phyloP scores from a whole-genome alignment of 1,284 basidiomycete genomes.

The Tilletia indica region DNA sequence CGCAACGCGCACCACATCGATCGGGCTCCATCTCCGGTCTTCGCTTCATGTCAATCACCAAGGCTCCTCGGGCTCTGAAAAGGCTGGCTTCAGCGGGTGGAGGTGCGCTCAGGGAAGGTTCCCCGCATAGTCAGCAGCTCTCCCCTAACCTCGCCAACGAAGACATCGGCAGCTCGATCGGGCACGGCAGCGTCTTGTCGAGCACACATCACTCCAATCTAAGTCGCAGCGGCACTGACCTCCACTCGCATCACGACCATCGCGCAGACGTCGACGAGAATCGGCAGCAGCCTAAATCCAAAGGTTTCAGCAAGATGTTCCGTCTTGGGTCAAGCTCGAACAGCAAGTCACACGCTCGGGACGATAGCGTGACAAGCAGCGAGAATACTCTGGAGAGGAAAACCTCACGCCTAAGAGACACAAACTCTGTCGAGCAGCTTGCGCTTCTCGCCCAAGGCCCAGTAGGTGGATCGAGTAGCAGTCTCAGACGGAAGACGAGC shows the following conservation, averaged over 20 bases:
- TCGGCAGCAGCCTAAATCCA: too few relatives aligned
- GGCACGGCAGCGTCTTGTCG: not conserved
- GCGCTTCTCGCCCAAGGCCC: not conserved
- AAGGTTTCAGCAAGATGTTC: too few relatives aligned
- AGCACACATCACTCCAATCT: not conserved
- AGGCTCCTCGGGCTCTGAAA: not conserved
- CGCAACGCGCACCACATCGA: not conserved
- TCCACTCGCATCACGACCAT: not conserved
- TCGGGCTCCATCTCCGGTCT: not conserved
- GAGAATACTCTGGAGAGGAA: not conserved
- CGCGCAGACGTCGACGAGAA: not conserved
- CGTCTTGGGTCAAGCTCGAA: too few relatives aligned
- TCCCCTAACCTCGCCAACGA: not conserved
- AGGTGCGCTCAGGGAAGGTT: not conserved
- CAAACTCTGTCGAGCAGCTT: not conserved
- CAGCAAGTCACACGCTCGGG: not conserved
- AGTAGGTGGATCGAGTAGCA: not conserved
- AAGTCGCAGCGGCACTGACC: not conserved
- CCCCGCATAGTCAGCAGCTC: not conserved
- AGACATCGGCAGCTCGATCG: not conserved
- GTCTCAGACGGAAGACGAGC: not conserved
- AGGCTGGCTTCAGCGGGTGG: not conserved
- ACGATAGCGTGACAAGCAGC: not conserved
- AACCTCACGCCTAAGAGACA: not conserved
- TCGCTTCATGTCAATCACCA: slow-evolving; percentile 4